Evolutionary conservation across 2,329 filamentous ascomycete species (phyloP), one percentile per base, ranked within the genome.

Genomic region (Venturia asperata): DNA sequence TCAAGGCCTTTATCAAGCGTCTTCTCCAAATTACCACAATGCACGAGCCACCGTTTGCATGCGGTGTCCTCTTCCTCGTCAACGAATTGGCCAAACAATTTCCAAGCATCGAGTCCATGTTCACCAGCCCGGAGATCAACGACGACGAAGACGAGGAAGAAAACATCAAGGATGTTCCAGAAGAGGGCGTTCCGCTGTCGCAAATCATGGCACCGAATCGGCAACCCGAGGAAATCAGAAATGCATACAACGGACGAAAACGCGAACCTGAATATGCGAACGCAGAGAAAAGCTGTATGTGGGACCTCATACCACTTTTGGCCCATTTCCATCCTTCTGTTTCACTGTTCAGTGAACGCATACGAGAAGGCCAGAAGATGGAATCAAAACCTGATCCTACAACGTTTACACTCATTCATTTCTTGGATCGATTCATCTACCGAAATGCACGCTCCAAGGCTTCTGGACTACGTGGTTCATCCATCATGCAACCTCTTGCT

Each of bases 371-470:
- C 66, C 83, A 87, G 69, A 83, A 86, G 63, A 87, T 91, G 69
- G 83, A 86, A 63, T 87, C 90, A 75, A 97, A 97, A 76, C 92
- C 94, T 0, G 94, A 99, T 71, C 82, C 97, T 63, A 88, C 90
- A 19, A 87, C 91, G 66, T 93, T 97, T 75, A 94, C 91, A 1
- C 83, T 99, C 61, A 94, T 94, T 72, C 89, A 95, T 75, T 99
- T 99, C 82, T 82, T 99, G 66, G 94, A 99, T 77, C 92, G 95
- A 70, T 99, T 99, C 76, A 91, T 96, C n/a, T 99, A 97, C 82
- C 88, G 91, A 27, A 96, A 94, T 71, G 87, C 93, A 67, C 96
- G 96, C 81, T 80, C 86, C 4, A 83, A 80, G 68, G 69, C 73
- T 5, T 70, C 83, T 19, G 74, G 80, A 41, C 81, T 85, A 39